Conservation (phyloP, 169 alveolate genomes). For the Ichthyophthirius multifiliis region DNA sequence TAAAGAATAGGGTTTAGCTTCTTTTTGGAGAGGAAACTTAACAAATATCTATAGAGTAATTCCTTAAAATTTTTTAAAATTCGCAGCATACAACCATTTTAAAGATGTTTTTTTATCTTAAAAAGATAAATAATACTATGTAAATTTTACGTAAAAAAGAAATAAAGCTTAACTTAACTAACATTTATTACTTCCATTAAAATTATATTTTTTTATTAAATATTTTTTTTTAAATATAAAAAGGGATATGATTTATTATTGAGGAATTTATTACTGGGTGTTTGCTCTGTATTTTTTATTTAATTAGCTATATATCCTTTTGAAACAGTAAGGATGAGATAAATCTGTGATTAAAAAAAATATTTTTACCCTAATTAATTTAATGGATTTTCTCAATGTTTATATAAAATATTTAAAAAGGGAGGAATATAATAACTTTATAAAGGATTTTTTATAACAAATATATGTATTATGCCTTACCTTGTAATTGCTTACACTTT, state of each 20-base stretch:
- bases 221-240: not conserved
- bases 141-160: not conserved
- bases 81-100: not conserved
- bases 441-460: not conserved
- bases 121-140: not conserved
- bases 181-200: not conserved
- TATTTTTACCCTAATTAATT: not conserved
- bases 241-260: not conserved
- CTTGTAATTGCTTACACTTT: not conserved
- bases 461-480: not conserved
- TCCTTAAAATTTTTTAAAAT: not conserved
- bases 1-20: not conserved
- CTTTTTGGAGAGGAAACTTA: conserved; percentile 5
- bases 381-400: not conserved
- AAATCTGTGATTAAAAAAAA: not conserved
- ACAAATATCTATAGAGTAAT: conserved; percentile 9
- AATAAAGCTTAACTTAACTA: not conserved
- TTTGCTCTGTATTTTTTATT: not conserved
- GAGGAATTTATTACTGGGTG: not conserved
- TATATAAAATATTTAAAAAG: not conserved
- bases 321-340: not conserved
- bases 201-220: not conserved
- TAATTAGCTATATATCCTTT: not conserved
- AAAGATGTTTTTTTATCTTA: not conserved
- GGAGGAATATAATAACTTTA: not conserved